Base-by-base conservation (phyloP, 2,329 filamentous ascomycete species). In the Apiospora pterosperma region DNA sequence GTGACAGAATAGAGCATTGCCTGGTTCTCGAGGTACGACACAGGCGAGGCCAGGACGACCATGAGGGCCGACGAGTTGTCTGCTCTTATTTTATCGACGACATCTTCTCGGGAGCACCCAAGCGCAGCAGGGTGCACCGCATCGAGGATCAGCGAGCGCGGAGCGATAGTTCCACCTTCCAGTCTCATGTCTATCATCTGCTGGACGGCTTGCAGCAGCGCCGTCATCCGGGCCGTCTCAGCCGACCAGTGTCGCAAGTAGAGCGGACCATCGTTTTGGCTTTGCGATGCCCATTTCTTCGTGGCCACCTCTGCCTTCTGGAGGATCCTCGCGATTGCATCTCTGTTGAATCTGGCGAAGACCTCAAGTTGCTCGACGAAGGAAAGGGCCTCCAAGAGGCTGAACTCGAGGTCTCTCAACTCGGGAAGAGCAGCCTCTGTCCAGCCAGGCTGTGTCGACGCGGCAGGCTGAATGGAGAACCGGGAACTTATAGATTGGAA, bases 1-100 rank as follows among this genome's bases (percentile, higher is more conserved):
- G 64, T 28, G 16, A 66, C 65, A 1, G 65, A 66, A 25, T 66
- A 64, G 16, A 66, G 41, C 65, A 66, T 66, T 14, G 52, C 65
- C 21, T 66, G 65, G 25, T 64, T 66, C 60, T 64, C 65, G 12
- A 66, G 25, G 38, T 66, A 64, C 3, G 65, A 41, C 11, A 64
- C 65, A 8, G 65, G 59, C 8, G 62, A 66, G 8, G 62, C 60
- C 38, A 66, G 36, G 6, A 62, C 65, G 6, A 61, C 36, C 65
- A 66, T 66, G 21, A 66, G 59, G 11, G 59, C 59, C 12, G 65
- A 62, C 19, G 65, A 62, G 41, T 66, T 42, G 60, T 66, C 65
- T 28, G 34, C 55, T 1, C 31, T 31, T 52, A 66, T 64, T 28
- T 61, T 58, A 19, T 61, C 28, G 36, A 62, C 28, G n/a, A 66